A percentile compares a stretch with the other conserved stretches of the same genome.
Conservation (phyloP, 2,329 filamentous ascomycete genomes). For the Fusarium tupiense region DNA sequence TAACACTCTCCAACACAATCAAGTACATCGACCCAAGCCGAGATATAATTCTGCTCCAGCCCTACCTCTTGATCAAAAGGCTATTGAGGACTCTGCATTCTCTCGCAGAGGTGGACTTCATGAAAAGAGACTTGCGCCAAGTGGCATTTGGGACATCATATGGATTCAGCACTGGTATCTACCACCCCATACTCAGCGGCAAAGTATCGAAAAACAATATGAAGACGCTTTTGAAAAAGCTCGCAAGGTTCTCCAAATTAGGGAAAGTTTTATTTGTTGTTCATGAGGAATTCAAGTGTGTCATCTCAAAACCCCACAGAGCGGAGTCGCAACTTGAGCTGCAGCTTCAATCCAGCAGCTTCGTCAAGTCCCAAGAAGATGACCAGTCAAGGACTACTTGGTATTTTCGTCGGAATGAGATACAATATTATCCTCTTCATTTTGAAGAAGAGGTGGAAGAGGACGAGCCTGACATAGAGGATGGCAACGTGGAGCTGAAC, state of each 20-base stretch:
- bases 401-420: constrained; percentile 21
- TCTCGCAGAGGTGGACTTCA: constrained; percentile 25
- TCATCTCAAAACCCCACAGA: not conserved
- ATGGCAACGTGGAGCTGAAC: constrained; percentile 21
- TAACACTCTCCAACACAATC: constrained; percentile 24
- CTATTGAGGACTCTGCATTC: constrained; percentile 29
- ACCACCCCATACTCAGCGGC: constrained; percentile 28
- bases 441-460: constrained; percentile 10
- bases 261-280: constrained; percentile 29
- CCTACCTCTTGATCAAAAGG: constrained; percentile 28
- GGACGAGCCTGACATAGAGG: constrained; percentile 14
- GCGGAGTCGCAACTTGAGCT: constrained; percentile 14
- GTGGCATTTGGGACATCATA: constrained; percentile 36
- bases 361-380: constrained; percentile 16
- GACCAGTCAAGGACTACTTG: constrained; percentile 6
- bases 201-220: constrained; percentile 36
- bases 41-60: constrained; percentile 32
- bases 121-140: constrained; percentile 27
- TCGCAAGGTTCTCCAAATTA: constrained; percentile 21
- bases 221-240: constrained; percentile 30
- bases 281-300: constrained; percentile 32
- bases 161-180: constrained; percentile 35
- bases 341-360: constrained; percentile 26
- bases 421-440: constrained; percentile 21
- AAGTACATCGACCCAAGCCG: constrained; percentile 29